Conservation (phyloP, 257 asterid genomes). For the Solanum pennellii region DNA sequence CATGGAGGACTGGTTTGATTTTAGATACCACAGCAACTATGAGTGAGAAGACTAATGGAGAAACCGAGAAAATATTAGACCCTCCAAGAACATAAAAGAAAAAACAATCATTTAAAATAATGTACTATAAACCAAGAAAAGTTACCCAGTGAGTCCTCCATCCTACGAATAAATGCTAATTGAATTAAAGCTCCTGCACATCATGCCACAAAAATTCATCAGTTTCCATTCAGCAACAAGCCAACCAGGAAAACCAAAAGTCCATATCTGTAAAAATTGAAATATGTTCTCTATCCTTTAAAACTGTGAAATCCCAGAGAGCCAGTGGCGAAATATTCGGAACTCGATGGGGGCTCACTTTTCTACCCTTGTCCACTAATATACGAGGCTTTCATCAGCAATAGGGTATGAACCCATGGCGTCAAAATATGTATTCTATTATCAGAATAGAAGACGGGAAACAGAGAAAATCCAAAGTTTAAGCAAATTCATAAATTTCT, state of each 20-base stretch:
- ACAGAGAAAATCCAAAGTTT: neutral
- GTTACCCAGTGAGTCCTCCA: slow-evolving; percentile 75
- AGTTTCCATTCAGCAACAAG: neutral
- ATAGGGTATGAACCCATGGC: neutral
- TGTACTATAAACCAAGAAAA: slow-evolving; percentile 4
- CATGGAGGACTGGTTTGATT: neutral
- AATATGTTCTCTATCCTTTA: neutral
- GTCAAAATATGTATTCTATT: neutral
- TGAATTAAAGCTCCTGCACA: slow-evolving; percentile 63
- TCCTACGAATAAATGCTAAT: slow-evolving; percentile 50
- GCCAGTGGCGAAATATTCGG: neutral
- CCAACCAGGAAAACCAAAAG: neutral
- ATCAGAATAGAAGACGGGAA: neutral
- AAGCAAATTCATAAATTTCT: neutral
- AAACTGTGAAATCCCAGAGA: neutral
- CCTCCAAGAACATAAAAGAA: neutral
- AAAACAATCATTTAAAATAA: neutral
- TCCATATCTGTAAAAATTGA: neutral
- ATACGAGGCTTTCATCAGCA: neutral
- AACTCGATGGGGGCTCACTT: neutral
- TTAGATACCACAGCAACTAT: neutral
- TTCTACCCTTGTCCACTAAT: neutral
- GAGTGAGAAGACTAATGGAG: neutral
- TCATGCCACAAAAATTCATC: slow-evolving; percentile 3
- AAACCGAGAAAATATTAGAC: neutral